phyloP scores from a whole-genome alignment of 2,329 filamentous ascomycete species.

The Aspergillus pseudotamarii region DNA sequence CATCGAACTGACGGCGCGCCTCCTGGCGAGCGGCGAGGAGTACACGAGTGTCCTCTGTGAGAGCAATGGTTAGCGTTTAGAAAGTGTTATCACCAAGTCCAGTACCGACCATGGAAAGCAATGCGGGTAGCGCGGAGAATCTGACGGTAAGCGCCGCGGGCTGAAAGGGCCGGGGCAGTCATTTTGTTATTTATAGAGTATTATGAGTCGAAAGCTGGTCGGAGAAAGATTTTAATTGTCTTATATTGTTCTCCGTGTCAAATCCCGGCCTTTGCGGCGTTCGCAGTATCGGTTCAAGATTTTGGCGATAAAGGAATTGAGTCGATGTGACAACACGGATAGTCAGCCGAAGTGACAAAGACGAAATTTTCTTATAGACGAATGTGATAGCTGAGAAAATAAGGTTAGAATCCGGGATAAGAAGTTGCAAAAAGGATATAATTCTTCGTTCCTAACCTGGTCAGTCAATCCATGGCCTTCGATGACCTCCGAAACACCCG shows the following conservation, averaged over 20 bases:
- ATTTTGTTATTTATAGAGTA: conserved; percentile 15
- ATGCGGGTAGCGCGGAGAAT: conserved; percentile 78
- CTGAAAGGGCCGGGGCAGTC: conserved; percentile 50
- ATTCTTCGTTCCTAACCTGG: not conserved
- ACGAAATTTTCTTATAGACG: no score
- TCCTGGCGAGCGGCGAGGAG: conserved; percentile 71
- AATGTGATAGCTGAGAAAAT: not conserved
- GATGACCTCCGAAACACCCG: conserved; percentile 29
- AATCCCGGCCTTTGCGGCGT: not conserved
- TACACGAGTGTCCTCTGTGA: conserved; percentile 68
- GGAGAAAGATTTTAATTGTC: not conserved
- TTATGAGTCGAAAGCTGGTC: not conserved
- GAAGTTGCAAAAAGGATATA: conserved; percentile 2
- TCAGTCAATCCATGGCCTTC: not conserved
- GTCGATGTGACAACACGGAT: not conserved
- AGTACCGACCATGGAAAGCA: conserved; percentile 73
- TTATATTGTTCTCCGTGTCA: not conserved
- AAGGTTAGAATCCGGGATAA: not conserved
- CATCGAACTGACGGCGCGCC: conserved; percentile 74
- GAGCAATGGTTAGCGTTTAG: conserved; percentile 12
- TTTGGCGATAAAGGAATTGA: not conserved
- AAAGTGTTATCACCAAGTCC: not conserved
- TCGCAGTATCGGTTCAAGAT: not conserved
- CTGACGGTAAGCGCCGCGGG: conserved; percentile 76
- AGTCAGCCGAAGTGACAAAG: not conserved